A percentile compares a stretch with the other conserved stretches of the same genome.
These are phyloP conservation scores for Gloeopeniophorella convolvens DNA, from an alignment of 768 basidiomycete genomes.

Conservation along the genomic window DNA sequence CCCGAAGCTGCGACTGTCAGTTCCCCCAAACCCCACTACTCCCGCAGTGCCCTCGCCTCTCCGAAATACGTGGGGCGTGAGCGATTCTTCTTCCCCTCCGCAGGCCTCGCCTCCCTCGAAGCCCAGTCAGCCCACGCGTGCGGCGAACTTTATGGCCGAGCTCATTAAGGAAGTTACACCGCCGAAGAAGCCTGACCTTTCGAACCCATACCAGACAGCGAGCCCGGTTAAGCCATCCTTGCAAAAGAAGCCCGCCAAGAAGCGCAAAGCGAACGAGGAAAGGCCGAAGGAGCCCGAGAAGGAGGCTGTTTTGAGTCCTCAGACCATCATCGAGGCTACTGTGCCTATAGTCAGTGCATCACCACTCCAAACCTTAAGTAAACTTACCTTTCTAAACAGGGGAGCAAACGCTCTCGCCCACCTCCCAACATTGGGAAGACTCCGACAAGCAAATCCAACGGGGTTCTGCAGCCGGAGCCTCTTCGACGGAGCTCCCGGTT, in stretches of 20 bases:
- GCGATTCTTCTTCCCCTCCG: constrained; percentile 33
- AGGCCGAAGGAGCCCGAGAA: constrained; percentile 17
- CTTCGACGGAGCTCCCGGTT: constrained; percentile 23
- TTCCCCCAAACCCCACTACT: constrained; percentile 43
- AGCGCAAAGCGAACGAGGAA: constrained; percentile 26
- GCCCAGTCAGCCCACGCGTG: constrained; percentile 48
- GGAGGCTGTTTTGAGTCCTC: constrained; percentile 39
- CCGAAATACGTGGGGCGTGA: constrained; percentile 61
- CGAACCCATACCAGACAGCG: constrained; percentile 73
- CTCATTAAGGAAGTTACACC: constrained; percentile 68
- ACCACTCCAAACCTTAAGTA: constrained; percentile 20
- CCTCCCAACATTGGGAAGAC: constrained; percentile 47
- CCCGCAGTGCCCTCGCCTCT: constrained; percentile 70
- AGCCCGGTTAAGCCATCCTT: constrained; percentile 49
- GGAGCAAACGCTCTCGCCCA: constrained; percentile 72
- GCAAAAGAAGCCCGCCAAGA: constrained; percentile 23
- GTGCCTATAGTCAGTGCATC: constrained; percentile 50
- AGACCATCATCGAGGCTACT: constrained; percentile 72
- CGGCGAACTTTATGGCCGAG: constrained; percentile 62
- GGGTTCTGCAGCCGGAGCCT: constrained; percentile 12
- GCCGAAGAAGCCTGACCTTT: constrained; percentile 54
- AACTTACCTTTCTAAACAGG: constrained; percentile 35
- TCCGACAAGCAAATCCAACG: constrained; percentile 16
- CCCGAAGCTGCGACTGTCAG: constrained; percentile 23
- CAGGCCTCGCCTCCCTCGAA: constrained; percentile 19